A percentile compares a stretch with the other conserved stretches of the same genome.
These are phyloP conservation scores for Venturia oleaginea DNA, from an alignment of 2,329 filamentous ascomycete genomes.

Conservation along the genomic window DNA sequence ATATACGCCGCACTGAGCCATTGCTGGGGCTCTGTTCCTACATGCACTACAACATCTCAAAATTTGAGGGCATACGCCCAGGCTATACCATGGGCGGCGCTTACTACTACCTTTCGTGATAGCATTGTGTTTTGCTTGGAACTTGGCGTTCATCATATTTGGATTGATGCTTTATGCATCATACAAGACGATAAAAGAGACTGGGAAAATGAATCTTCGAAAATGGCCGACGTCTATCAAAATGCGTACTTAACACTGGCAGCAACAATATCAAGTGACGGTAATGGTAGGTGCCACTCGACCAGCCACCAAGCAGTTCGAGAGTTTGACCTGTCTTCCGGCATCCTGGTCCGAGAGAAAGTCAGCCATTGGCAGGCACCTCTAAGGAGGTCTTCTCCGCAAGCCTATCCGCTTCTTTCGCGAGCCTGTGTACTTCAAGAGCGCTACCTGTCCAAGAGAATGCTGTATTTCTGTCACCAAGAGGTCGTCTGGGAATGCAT, in stretches of 20 bases:
- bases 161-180: slow-evolving; percentile 18
- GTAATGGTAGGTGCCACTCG: background rate
- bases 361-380: background rate
- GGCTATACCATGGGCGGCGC: background rate
- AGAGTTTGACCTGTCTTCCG: background rate
- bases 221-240: slow-evolving; percentile 22
- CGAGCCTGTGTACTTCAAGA: slow-evolving; percentile 16
- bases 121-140: background rate
- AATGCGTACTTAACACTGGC: background rate
- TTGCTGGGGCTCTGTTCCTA: background rate
- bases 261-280: background rate
- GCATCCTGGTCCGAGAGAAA: background rate
- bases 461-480: slow-evolving; percentile 8
- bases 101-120: background rate
- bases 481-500: background rate
- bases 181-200: slow-evolving; percentile 20
- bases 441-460: background rate
- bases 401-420: slow-evolving; percentile 11
- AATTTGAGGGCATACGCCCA: background rate
- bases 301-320: background rate
- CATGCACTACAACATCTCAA: background rate
- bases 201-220: slow-evolving; percentile 21
- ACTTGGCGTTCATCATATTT: background rate
- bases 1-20: background rate
- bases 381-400: background rate